These are phyloP conservation scores for Peribolospora baueri DNA, from an alignment of 768 basidiomycete genomes.

Conservation along the genomic window DNA sequence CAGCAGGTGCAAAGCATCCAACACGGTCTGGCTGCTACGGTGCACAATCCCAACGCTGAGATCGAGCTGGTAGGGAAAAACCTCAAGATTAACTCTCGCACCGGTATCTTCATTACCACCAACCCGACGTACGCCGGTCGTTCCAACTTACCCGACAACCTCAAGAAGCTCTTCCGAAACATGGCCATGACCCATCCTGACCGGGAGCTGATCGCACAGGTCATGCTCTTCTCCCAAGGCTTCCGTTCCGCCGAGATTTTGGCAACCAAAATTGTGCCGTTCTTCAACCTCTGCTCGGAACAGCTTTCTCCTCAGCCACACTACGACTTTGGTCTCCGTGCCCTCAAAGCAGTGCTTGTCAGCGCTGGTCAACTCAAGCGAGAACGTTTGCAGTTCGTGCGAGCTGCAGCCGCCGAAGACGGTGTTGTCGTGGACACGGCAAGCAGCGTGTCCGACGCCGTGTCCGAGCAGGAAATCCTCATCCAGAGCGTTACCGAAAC, in stretches of 20 bases:
- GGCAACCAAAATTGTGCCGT: slow-evolving; percentile 96
- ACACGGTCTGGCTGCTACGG: slow-evolving; percentile 65
- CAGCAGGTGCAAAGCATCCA: slow-evolving; percentile 96
- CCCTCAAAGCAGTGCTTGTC: slow-evolving; percentile 81
- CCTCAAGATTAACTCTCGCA: slow-evolving; percentile 77
- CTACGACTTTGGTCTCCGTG: slow-evolving; percentile 96
- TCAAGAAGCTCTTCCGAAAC: slow-evolving; percentile 29
- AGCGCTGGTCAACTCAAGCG: slow-evolving; percentile 96
- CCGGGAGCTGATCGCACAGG: slow-evolving; percentile 93
- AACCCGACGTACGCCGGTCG: slow-evolving; percentile 98
- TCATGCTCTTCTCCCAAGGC: slow-evolving; percentile 97
- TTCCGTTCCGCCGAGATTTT: slow-evolving; percentile 92
- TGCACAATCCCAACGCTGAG: slow-evolving; percentile 61
- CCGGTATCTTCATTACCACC: slow-evolving; percentile 95
- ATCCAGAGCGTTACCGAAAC: slow-evolving; percentile 98
- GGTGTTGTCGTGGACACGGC: slow-evolving; percentile 22
- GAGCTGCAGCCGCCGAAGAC: slow-evolving; percentile 15
- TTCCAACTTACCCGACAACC: slow-evolving; percentile 33
- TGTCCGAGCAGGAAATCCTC: slow-evolving; percentile 81
- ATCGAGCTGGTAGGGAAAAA: slow-evolving; percentile 90
- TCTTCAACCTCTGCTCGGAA: slow-evolving; percentile 96
- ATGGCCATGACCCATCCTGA: slow-evolving; percentile 99
- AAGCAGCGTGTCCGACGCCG: slow-evolving; percentile 29
- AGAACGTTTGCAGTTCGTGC: slow-evolving; percentile 39
- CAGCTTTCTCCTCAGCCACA: slow-evolving; percentile 92